These are phyloP conservation scores for Metschnikowia reukaufii DNA, from an alignment of 805 yeast species.

Conservation along the genomic window DNA sequence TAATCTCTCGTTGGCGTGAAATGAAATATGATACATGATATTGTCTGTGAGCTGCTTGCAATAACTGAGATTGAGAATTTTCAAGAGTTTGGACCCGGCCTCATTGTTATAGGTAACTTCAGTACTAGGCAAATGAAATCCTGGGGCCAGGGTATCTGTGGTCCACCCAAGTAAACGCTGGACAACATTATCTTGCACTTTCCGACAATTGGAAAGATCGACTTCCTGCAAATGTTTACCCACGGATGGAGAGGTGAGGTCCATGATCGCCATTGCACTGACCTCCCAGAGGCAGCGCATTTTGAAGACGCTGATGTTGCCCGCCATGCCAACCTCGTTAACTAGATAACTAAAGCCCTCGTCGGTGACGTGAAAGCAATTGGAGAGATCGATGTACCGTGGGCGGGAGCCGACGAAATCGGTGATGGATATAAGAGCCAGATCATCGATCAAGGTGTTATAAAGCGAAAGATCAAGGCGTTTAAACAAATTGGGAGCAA, in stretches of 20 bases:
- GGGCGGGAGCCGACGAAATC: slow-evolving; percentile 75
- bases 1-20: slow-evolving; percentile 55
- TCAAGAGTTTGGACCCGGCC: slow-evolving; percentile 61
- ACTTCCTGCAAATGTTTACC: slow-evolving; percentile 59
- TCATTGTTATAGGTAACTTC: slow-evolving; percentile 20
- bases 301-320: slow-evolving; percentile 51
- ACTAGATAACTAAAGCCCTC: slow-evolving; percentile 71
- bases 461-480: slow-evolving; percentile 59
- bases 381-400: slow-evolving; percentile 56
- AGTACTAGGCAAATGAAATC: slow-evolving; percentile 11
- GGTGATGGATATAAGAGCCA: slow-evolving; percentile 55
- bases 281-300: slow-evolving; percentile 78
- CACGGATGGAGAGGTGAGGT: slow-evolving; percentile 62
- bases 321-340: slow-evolving; percentile 67
- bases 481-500: slow-evolving; percentile 53
- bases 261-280: slow-evolving; percentile 81
- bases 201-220: slow-evolving; percentile 71
- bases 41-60: slow-evolving; percentile 74
- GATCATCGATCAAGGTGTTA: slow-evolving; percentile 61
- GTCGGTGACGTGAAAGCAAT: slow-evolving; percentile 77
- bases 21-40: slow-evolving; percentile 61
- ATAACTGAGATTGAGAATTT: slow-evolving; percentile 59
- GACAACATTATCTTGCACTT: slow-evolving; percentile 68
- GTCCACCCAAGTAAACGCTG: slow-evolving; percentile 65
- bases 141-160: slow-evolving; percentile 3